Base-by-base conservation (phyloP, 2,329 filamentous ascomycete species). In the Grosmannia serpens region DNA sequence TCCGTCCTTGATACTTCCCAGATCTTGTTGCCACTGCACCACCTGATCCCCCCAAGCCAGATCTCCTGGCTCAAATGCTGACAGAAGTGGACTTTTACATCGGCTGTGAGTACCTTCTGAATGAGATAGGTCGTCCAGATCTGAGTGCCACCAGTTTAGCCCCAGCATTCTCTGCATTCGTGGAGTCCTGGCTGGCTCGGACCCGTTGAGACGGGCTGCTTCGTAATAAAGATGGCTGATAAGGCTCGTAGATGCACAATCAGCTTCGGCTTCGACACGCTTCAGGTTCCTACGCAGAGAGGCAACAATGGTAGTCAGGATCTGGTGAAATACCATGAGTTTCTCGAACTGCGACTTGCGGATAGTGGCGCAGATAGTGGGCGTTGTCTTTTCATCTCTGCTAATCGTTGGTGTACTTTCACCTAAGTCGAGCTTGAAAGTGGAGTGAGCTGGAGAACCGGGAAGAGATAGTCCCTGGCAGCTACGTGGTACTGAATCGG, bases 31-130 rank as follows among this genome's bases (percentile, higher is more conserved):
- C 58, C 59, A 60, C 15, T 55, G 4, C 11, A 13, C 4, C 29
- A 59, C 38, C 24, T 59, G 20, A 4, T 62, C 60, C 0, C 59
- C 58, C 62, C 62, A 63, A 9, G 46, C 4, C 22, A 61, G 29
- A 31, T 63, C 60, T 15, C 58, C 57, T 4, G 61, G 53, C 10
- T n/a, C 26, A 20, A 59, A 31, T 5, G 33, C 24, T 1, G 9
- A 9, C 5, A 10, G 24, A 1, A 61, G 53, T 11, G 60, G 55
- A 41, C 61, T 62, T 1, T 29, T 27, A 22, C 33, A 31, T 3
- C 17, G 20, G 8, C 7, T 9, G 17, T 2, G 2, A n/a, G 1
- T 26, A 27, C 27, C 7, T 57, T n/a, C 13, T 1, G n/a, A 10
- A 29, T 1, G 4, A 8, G 50, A 17, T 20, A 17, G 27, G 7